Percentiles rank a stretch among this genome's conserved stretches.
These are phyloP conservation scores for Sporobolomyces roseus DNA, from an alignment of 768 basidiomycete species.

Conservation along the genomic window DNA sequence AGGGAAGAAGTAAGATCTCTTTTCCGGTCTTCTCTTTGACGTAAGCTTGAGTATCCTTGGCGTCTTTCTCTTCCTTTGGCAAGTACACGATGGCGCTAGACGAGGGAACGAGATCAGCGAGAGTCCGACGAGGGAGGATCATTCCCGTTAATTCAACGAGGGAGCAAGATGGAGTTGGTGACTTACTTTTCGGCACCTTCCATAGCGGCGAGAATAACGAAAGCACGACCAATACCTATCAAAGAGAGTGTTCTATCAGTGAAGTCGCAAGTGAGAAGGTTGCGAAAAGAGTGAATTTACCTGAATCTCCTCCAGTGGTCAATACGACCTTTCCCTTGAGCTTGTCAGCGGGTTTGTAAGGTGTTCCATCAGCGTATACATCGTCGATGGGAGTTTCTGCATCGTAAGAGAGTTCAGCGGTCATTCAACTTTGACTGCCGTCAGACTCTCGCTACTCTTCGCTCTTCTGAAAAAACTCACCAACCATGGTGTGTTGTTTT, in stretches of 20 bases:
- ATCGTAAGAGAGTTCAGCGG: too few relatives aligned
- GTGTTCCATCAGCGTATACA: constrained; percentile 53
- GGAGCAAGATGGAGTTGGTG: not conserved
- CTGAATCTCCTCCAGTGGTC: constrained; percentile 56
- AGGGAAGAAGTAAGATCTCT: constrained; percentile 50
- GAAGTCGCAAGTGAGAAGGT: too few relatives aligned
- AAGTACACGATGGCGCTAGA: constrained; percentile 47
- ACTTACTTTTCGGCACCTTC: constrained; percentile 49
- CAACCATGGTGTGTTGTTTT: constrained; percentile 20
- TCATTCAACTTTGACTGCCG: not conserved
- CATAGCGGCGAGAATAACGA: constrained; percentile 53
- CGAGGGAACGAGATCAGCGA: not conserved
- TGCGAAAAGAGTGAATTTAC: not conserved
- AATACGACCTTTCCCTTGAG: constrained; percentile 54
- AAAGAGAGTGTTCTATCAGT: not conserved
- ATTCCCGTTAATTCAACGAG: too few relatives aligned
- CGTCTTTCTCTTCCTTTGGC: constrained; percentile 52
- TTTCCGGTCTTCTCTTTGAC: constrained; percentile 52
- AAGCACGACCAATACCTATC: constrained; percentile 54
- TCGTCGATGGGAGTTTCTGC: constrained; percentile 48
- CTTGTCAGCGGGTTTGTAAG: constrained; percentile 55
- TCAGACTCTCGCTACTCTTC: too few relatives aligned
- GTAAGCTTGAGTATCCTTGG: constrained; percentile 49
- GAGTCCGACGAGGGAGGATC: not conserved
- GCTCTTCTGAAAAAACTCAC: too few relatives aligned